Evolutionary conservation across 345 rosid species (phyloP), one percentile per base, ranked within the genome.

Genomic region (Lumnitzera littorea): DNA sequence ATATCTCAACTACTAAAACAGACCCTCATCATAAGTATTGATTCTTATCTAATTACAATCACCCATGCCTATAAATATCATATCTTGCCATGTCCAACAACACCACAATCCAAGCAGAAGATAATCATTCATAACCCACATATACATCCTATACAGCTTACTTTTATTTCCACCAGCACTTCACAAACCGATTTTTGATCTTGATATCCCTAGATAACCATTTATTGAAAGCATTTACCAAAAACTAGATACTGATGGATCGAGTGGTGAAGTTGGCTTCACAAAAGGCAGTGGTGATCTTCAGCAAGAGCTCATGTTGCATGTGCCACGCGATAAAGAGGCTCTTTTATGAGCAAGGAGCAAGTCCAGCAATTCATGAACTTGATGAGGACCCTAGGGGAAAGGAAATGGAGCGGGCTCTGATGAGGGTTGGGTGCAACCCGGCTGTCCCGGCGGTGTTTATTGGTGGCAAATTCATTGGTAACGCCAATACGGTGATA

Each of bases 231-330:
- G 20, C 20, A 20, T 20, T 20, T 20, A 20, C 20, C 20, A 29
- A 29, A 6, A 51, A 24, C 11, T 17, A 50, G 11, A 51, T 51
- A 12, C 16, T 17, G 15, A 53, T 53, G 56, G 56, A 53, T 12
- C 23, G 27, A 29, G 56, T 53, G 27, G 27, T 25, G 13, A 53
- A 29, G 12, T 53, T 53, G 56, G 56, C 56, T 29, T 53, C 56
- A 53, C 29, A 53, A 29, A 20, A 53, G 27, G 56, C 29, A 10
- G 56, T 53, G 27, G 56, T 53, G 56, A 53, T 53, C 11, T 53
- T 53, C 25, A 53, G 56, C 56, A 53, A 53, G 56, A 53, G 56
- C 25, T 53, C 56, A 53, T 53, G 56, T 9, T 53, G 56, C 56
- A 53, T 53, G 56, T 53, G 56, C 56, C 27, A 53, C 27, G 56